These are phyloP conservation scores for Lyophyllum decastes DNA, from an alignment of 768 basidiomycete genomes.

Conservation along the genomic window DNA sequence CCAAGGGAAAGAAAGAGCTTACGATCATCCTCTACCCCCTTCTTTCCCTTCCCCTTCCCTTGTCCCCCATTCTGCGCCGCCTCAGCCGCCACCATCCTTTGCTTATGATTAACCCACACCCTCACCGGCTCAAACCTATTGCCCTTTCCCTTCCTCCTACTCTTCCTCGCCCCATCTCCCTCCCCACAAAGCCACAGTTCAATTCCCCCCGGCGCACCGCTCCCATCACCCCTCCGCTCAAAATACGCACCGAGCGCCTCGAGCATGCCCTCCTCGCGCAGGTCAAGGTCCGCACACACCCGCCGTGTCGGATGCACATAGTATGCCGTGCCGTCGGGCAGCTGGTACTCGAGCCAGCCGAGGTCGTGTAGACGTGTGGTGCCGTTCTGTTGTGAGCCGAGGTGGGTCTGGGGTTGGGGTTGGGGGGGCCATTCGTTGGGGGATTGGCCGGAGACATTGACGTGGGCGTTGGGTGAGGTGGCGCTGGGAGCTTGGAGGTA, in stretches of 20 bases:
- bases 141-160: slow-evolving; percentile 16
- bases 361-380: slow-evolving; percentile 44
- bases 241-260: slow-evolving; percentile 52
- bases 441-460: slow-evolving; percentile 26
- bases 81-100: slow-evolving; percentile 51
- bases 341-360: slow-evolving; percentile 75
- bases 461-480: slow-evolving; percentile 12
- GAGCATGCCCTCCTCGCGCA: slow-evolving; percentile 54
- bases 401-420: slow-evolving; percentile 14
- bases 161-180: not conserved
- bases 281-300: slow-evolving; percentile 71
- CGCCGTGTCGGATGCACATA: slow-evolving; percentile 64
- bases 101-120: slow-evolving; percentile 70
- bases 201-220: slow-evolving; percentile 33
- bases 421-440: not conserved
- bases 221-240: slow-evolving; percentile 29
- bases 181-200: slow-evolving; percentile 60
- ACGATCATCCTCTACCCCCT: slow-evolving; percentile 43
- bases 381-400: slow-evolving; percentile 21
- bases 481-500: slow-evolving; percentile 29
- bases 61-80: slow-evolving; percentile 4
- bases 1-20: not conserved
- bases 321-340: slow-evolving; percentile 75
- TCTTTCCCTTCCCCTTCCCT: slow-evolving; percentile 23
- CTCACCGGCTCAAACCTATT: slow-evolving; percentile 36